These are phyloP conservation scores for Cytospora mali DNA, from an alignment of 2,329 filamentous ascomycete genomes.

Conservation along the genomic window DNA sequence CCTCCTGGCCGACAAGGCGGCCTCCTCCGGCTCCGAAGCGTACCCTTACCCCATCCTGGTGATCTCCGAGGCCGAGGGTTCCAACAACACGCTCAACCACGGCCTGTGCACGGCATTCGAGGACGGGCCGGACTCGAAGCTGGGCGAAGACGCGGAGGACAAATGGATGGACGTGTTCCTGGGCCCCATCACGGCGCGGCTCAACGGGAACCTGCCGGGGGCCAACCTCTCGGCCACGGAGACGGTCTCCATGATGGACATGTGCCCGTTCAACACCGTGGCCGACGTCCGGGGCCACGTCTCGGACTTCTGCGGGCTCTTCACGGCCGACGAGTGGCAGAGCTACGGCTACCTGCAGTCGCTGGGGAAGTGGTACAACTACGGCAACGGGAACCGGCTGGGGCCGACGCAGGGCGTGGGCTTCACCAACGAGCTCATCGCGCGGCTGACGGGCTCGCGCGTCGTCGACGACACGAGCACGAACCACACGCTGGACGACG, in stretches of 20 bases:
- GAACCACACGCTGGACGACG: conserved; percentile 74
- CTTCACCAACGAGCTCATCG: conserved; percentile 84
- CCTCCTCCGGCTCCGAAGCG: conserved; percentile 40
- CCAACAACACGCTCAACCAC: conserved; percentile 84
- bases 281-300: conserved; percentile 53
- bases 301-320: conserved; percentile 76
- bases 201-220: conserved; percentile 70
- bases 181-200: conserved; percentile 65
- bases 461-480: conserved; percentile 75
- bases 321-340: conserved; percentile 72
- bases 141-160: conserved; percentile 54
- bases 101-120: conserved; percentile 73
- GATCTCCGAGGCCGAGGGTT: conserved; percentile 65
- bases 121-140: conserved; percentile 51
- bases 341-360: conserved; percentile 81
- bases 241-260: conserved; percentile 77
- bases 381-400: conserved; percentile 73
- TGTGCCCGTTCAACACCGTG: conserved; percentile 86
- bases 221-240: conserved; percentile 65
- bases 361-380: conserved; percentile 84
- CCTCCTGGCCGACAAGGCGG: conserved; percentile 45
- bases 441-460: conserved; percentile 69
- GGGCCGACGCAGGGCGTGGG: conserved; percentile 86
- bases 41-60: conserved; percentile 62
- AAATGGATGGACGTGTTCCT: conserved; percentile 67